Percentiles rank a stretch among this genome's conserved stretches.
These are phyloP conservation scores for Piromyces finnis DNA, from an alignment of 192 early-diverging fungal genomes.

Conservation along the genomic window DNA sequence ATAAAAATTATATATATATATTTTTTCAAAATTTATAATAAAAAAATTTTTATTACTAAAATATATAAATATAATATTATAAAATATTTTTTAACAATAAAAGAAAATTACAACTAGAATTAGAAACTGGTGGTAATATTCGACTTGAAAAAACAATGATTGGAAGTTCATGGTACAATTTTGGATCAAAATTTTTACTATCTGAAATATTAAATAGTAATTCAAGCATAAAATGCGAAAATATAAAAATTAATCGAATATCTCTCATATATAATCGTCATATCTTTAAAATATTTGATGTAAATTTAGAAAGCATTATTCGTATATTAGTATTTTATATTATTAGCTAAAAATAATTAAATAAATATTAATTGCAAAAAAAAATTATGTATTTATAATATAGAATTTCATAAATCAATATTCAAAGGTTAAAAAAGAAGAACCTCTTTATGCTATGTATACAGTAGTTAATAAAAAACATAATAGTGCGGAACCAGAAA, in stretches of 20 bases:
- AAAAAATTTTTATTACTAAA: no score
- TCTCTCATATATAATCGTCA: neutral
- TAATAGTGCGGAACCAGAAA: neutral
- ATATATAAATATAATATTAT: no score
- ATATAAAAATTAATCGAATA: neutral
- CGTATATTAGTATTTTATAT: no score
- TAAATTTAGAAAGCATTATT: neutral
- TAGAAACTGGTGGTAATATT: constrained; percentile 43
- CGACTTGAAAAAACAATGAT: constrained; percentile 24
- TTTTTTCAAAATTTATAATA: no score
- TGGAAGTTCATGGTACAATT: neutral
- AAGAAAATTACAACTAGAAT: constrained; percentile 28
- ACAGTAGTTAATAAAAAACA: neutral
- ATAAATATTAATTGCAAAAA: no score
- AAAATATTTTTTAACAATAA: neutral
- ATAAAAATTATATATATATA: no score
- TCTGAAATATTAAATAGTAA: neutral
- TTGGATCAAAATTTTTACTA: neutral
- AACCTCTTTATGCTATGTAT: neutral
- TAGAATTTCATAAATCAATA: neutral
- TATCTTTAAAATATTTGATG: neutral
- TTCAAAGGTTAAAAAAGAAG: neutral
- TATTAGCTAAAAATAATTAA: no score
- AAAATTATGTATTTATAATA: no score
- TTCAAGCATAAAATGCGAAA: neutral